A percentile compares a stretch with the other conserved stretches of the same genome.
Evolutionary conservation across 768 basidiomycete genomes (phyloP).

Genomic region (Kwoniella dejecticola): DNA sequence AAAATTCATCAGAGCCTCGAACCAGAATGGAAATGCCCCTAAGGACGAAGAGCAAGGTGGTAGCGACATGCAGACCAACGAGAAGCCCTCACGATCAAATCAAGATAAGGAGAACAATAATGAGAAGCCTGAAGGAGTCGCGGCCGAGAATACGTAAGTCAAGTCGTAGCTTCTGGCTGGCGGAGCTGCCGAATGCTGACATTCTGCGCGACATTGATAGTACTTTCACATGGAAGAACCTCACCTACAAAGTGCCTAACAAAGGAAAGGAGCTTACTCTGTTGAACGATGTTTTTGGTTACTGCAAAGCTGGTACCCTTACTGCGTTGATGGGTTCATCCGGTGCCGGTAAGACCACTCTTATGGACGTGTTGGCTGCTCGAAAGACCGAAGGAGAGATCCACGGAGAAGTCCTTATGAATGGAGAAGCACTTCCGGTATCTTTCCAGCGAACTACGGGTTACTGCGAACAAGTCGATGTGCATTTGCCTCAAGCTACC

Average conservation of each 20-base stretch:
- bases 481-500: constrained; percentile 69
- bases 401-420: constrained; percentile 57
- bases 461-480: constrained; percentile 55
- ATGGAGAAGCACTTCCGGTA: constrained; percentile 54
- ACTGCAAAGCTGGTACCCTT: constrained; percentile 74
- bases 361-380: constrained; percentile 47
- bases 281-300: constrained; percentile 74
- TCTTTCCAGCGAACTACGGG: constrained; percentile 58
- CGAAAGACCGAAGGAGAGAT: constrained; percentile 50
- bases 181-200: background rate
- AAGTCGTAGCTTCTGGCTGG: too few species aligned
- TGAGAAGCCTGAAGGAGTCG: constrained; percentile 17
- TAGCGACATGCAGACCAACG: constrained; percentile 25
- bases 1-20: constrained; percentile 48
- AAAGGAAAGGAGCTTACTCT: constrained; percentile 55
- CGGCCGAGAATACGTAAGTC: constrained; percentile 37
- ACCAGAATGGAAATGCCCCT: constrained; percentile 43
- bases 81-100: constrained; percentile 24
- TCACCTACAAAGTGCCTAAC: constrained; percentile 47
- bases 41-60: constrained; percentile 41
- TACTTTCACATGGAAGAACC: constrained; percentile 55
- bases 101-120: constrained; percentile 6
- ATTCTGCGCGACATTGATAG: constrained; percentile 30
- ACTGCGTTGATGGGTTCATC: constrained; percentile 78
- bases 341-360: constrained; percentile 50